Evolutionary conservation across 1,284 basidiomycete species (phyloP), one percentile per base, ranked within the genome.

Genomic region (Omphalotus olearius): DNA sequence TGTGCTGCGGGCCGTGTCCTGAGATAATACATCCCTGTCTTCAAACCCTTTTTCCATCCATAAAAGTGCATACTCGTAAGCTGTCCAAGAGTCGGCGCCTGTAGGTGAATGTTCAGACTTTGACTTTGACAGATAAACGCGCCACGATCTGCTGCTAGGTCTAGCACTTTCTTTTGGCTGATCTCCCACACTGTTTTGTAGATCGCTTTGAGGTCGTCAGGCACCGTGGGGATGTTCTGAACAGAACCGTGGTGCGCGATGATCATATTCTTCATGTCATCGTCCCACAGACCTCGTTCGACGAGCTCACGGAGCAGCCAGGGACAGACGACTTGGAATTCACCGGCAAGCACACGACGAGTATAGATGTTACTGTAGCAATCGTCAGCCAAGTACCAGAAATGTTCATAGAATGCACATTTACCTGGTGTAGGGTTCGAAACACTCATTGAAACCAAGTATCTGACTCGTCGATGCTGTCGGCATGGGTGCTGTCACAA

Each of bases 151-250:
- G 97, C 97, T 39, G 96, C 91, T 64, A 99, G 83, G 73, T 99
- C 97, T 55, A 99, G 87, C 61, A 99, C 88, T 62, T 91, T 93
- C 88, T 98, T 98, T 76, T 99, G 97, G 53, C 85, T 89, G 69
- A 99, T 97, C 76, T 99, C 97, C 97, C 97, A 99, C 44, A 98
- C 94, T 9, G 95, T 98, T 78, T 96, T 97, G 82, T 97, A 98
- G 69, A 98, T 93, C 4, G 90, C 88, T 76, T 98, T 97, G 72
- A 96, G 78, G 57, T 96, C 85, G 56, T 84, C 85, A 1, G 94
- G 94, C 60, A 98, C 93, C 51, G 66, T 78, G 37, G 87, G 81
- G 62, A 96, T 93, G 67, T 87, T 91, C 68, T 98, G 96, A 51
- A 99, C 81, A 11, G 95, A 98, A 40, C 94, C 96, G 64, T 94